These are phyloP conservation scores for Candida arabinofermentans DNA, from an alignment of 805 yeast genomes.

Conservation along the genomic window DNA sequence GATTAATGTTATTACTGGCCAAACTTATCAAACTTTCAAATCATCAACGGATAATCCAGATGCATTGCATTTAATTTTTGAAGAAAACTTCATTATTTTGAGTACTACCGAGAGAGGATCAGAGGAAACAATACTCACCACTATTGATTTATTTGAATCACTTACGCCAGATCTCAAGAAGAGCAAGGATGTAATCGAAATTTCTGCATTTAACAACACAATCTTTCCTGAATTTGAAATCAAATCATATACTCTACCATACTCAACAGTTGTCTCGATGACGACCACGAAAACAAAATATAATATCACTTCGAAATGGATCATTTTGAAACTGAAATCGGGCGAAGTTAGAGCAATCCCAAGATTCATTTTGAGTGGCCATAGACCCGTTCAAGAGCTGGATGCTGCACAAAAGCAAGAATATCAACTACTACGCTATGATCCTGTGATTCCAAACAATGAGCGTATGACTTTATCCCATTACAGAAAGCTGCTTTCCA, in stretches of 20 bases:
- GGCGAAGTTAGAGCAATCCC: slow-evolving; percentile 73
- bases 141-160: slow-evolving; percentile 78
- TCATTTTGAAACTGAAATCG: slow-evolving; percentile 52
- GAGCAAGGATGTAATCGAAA: slow-evolving; percentile 3
- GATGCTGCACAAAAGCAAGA: slow-evolving; percentile 51
- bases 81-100: slow-evolving; percentile 82
- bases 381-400: slow-evolving; percentile 57
- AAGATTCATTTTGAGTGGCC: slow-evolving; percentile 59
- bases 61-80: slow-evolving; percentile 52
- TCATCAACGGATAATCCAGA: slow-evolving; percentile 24
- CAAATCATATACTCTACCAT: slow-evolving; percentile 63
- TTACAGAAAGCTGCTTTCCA: slow-evolving; percentile 36
- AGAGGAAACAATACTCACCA: slow-evolving; percentile 51
- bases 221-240: slow-evolving; percentile 45
- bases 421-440: slow-evolving; percentile 59
- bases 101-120: slow-evolving; percentile 53
- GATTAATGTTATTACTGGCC: slow-evolving; percentile 70
- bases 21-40: slow-evolving; percentile 39
- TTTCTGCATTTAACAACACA: slow-evolving; percentile 13
- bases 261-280: slow-evolving; percentile 44
- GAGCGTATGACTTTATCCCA: slow-evolving; percentile 51
- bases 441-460: slow-evolving; percentile 52
- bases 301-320: slow-evolving; percentile 65
- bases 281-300: slow-evolving; percentile 53
- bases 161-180: slow-evolving; percentile 44